Evolutionary conservation across 352 stramenopile species (phyloP).

Genomic region (Pythium periplocum): DNA sequence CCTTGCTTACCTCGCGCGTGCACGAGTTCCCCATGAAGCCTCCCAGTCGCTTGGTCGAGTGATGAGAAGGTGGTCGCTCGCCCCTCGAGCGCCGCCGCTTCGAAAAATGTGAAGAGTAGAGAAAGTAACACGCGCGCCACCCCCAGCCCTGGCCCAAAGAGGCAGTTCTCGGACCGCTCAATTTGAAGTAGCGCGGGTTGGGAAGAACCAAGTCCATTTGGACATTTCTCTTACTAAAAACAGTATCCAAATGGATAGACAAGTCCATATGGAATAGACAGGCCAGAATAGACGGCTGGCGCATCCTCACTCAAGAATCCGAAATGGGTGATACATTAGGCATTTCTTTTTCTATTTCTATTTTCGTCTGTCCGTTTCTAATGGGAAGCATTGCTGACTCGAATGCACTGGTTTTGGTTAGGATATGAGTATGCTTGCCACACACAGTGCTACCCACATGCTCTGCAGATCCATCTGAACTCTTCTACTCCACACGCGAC

Average conservation of each 20-base stretch:
- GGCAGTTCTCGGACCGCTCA: conserved; percentile 16
- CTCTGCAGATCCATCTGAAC: no score
- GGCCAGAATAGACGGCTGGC: no score
- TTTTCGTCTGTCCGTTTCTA: conserved; percentile 22
- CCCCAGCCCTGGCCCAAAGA: conserved; percentile 17
- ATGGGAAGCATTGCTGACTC: conserved; percentile 33
- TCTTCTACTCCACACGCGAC: no score
- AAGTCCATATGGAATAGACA: conserved; percentile 6
- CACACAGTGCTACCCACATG: no score
- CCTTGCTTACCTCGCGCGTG: conserved; percentile 17
- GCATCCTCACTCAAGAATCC: no score
- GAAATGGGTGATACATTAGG: conserved; percentile 9
- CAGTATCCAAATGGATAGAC: conserved; percentile 8
- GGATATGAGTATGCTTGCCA: no score
- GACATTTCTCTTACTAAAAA: neutral
- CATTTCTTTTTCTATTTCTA: conserved; percentile 19
- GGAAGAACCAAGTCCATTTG: neutral
- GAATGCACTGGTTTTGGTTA: no score
- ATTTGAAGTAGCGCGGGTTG: conserved; percentile 3
- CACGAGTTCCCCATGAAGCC: conserved; percentile 23
- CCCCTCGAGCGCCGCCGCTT: conserved; percentile 12
- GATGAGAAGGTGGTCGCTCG: conserved; percentile 9
- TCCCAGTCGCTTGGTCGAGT: conserved; percentile 5
- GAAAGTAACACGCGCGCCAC: conserved; percentile 17
- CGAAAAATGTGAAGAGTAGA: conserved; percentile 24